These are phyloP conservation scores for Leccinum imitatum DNA, from an alignment of 768 basidiomycete genomes.

Conservation along the genomic window DNA sequence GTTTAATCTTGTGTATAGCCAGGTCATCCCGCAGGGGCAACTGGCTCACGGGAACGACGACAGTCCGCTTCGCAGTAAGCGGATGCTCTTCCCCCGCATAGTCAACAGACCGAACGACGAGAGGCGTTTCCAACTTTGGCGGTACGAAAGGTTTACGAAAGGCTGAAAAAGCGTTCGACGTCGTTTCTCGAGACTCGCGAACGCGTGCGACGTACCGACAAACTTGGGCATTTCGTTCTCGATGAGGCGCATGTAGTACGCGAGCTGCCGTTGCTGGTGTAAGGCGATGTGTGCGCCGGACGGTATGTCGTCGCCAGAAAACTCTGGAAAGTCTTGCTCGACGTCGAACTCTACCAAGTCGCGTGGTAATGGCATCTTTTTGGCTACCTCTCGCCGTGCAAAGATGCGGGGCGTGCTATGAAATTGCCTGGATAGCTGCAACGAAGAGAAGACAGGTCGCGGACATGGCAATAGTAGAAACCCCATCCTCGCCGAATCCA, in stretches of 20 bases:
- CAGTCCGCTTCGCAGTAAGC: constrained; percentile 62
- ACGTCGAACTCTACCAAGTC: constrained; percentile 36
- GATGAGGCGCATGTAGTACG: constrained; percentile 81
- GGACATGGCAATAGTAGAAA: constrained; percentile 16
- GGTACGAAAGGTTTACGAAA: constrained; percentile 80
- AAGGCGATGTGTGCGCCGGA: constrained; percentile 71
- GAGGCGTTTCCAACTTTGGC: constrained; percentile 54
- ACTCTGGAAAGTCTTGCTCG: constrained; percentile 35
- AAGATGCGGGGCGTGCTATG: constrained; percentile 24
- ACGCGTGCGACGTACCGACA: constrained; percentile 54
- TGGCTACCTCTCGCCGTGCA: constrained; percentile 20
- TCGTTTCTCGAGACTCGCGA: constrained; percentile 7
- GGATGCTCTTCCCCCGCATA: constrained; percentile 81
- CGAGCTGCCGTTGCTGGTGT: constrained; percentile 67
- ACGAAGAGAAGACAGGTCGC: constrained; percentile 13
- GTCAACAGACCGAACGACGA: constrained; percentile 72
- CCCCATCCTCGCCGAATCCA: constrained; percentile 18
- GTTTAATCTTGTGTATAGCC: constrained; percentile 80
- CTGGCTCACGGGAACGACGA: constrained; percentile 72
- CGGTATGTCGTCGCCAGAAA: constrained; percentile 57
- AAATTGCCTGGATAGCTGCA: constrained; percentile 19
- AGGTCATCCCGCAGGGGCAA: constrained; percentile 63
- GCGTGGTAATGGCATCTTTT: constrained; percentile 39
- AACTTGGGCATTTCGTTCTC: constrained; percentile 88
- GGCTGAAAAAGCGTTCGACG: constrained; percentile 42